Conservation (phyloP, 805 yeast genomes). For the Candida xiaguanensis region DNA sequence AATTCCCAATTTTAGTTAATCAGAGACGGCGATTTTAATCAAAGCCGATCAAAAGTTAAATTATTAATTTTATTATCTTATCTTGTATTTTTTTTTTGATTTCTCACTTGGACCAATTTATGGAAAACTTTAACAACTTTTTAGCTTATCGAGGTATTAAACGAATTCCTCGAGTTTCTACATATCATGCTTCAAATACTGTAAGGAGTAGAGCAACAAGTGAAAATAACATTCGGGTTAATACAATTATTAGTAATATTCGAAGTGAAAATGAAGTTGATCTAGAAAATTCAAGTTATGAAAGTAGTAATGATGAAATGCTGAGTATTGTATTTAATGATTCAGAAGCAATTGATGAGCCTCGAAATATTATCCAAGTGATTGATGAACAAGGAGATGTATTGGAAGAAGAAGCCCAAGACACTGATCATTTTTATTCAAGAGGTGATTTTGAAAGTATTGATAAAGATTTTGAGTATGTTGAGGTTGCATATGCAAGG, state of each 20-base stretch:
- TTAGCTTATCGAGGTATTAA: constrained; percentile 5
- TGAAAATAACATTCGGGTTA: constrained; percentile 7
- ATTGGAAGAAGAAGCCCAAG: constrained; percentile 6
- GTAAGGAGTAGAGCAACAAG: constrained; percentile 6
- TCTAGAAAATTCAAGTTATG: not conserved
- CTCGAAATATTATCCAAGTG: constrained; percentile 2
- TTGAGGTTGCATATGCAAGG: not conserved
- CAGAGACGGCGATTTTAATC: too few species aligned
- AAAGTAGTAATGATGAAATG: not conserved
- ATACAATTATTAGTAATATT: constrained; percentile 4
- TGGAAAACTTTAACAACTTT: constrained; percentile 3
- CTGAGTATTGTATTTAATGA: not conserved
- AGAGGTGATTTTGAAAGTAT: not conserved
- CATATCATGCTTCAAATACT: not conserved
- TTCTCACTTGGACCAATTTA: not conserved
- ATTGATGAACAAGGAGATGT: not conserved
- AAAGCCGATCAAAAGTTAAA: too few species aligned
- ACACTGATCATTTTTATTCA: constrained; percentile 17
- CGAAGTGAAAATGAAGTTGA: constrained; percentile 7
- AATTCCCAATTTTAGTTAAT: too few species aligned
- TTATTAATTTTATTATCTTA: too few species aligned
- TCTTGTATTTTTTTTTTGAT: not conserved
- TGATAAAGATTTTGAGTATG: constrained; percentile 4
- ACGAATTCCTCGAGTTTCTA: not conserved
- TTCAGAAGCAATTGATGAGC: not conserved